Base-by-base conservation (phyloP, 2,329 filamentous ascomycete species). In the Fusarium torulosum region DNA sequence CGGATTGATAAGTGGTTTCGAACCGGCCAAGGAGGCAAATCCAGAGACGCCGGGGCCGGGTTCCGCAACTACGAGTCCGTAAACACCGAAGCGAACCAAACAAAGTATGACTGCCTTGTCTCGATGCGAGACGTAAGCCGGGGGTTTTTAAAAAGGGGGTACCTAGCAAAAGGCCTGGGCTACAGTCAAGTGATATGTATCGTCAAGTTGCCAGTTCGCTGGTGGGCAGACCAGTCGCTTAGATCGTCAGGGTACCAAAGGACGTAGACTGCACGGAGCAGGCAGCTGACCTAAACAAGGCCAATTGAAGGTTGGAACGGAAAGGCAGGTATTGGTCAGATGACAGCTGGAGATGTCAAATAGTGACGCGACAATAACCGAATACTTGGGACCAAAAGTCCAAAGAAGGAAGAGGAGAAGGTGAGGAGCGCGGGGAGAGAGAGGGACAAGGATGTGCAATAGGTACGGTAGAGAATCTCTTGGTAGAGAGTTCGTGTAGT, bases 21-120 rank as follows among this genome's bases (percentile, higher is more conserved):
- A 67, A 45, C 53, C 62, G 68, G 61, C 60, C 60, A 61, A 46
- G 58, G 68, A 74, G 72, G 72, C 72, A 53, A 74, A 67, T 67
- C 66, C 68, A 63, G 66, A 59, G 62, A 59, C 35, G 35, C 35
- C 35, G 59, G 63, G 60, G 51, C 59, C 71, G 66, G 68, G 54
- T 63, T 64, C 56, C 51, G 61, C 56, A 56, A 59, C 55, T 59
- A 67, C 59, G 57, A 52, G 61, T 50, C 57, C 59, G 52, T 52
- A 45, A 43, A 29, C 49, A 56, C 49, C 42, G 57, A 50, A 63
- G 41, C 57, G 47, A 59, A 53, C 57, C 59, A 57, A 57, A 46
- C 53, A 61, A 63, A 63, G 42, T 43, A 60, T 41, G 19, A 53
- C 37, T 56, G 37, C 37, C 56, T 55, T 33, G 31, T 19, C 61